Evolutionary conservation across 1,139 yeast genomes (phyloP).

Genomic region (Yamadazyma atmosphaerica): DNA sequence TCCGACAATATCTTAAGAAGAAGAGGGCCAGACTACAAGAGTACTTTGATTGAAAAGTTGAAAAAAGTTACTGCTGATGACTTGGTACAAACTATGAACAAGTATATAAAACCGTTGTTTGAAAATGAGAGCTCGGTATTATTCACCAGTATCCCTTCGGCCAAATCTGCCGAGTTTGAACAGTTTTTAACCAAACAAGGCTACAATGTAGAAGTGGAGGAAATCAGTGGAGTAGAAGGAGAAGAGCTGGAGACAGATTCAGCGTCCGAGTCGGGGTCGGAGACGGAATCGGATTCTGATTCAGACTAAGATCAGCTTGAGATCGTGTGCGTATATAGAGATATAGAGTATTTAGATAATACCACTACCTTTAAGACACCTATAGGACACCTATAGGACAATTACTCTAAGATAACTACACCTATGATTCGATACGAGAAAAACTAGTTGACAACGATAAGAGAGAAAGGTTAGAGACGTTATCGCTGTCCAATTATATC

Average conservation of each 20-base stretch:
- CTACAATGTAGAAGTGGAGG: constrained; percentile 61
- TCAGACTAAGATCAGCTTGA: constrained; percentile 14
- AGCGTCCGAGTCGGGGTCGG: constrained; percentile 23
- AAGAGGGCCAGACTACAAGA: constrained; percentile 67
- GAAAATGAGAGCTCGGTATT: constrained; percentile 53
- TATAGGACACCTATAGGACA: too few species aligned
- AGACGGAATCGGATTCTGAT: constrained; percentile 26
- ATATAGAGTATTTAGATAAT: background rate
- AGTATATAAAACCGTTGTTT: constrained; percentile 65
- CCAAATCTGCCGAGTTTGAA: constrained; percentile 51
- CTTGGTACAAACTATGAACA: constrained; percentile 53
- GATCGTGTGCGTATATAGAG: background rate
- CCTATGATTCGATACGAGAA: too few species aligned
- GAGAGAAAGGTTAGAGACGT: background rate
- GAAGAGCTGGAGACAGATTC: constrained; percentile 18
- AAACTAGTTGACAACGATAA: too few species aligned
- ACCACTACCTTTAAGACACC: too few species aligned
- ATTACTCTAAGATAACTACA: too few species aligned
- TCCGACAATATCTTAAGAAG: constrained; percentile 64
- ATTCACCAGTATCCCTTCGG: constrained; percentile 74
- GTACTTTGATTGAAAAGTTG: constrained; percentile 48
- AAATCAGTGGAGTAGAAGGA: constrained; percentile 30
- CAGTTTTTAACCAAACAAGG: constrained; percentile 54
- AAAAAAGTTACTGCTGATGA: constrained; percentile 57
- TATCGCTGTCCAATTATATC: background rate